A percentile compares a stretch with the other conserved stretches of the same genome.
These are phyloP conservation scores for Penicillium sp. DNA, from an alignment of 2,329 filamentous ascomycete genomes.

Conservation along the genomic window DNA sequence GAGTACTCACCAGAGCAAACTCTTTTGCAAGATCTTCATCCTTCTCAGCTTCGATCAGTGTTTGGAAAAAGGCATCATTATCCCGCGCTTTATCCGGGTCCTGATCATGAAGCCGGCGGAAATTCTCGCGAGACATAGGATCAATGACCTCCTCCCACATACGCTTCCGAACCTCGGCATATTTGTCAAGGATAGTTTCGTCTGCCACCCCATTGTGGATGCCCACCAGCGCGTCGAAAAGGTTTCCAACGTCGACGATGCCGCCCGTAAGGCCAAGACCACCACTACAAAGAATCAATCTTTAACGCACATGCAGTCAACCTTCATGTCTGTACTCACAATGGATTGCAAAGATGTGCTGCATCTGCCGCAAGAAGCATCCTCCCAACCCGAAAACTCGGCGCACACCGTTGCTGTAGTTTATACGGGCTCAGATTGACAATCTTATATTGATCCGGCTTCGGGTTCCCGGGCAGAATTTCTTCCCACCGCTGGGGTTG, in stretches of 20 bases:
- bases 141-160: conserved; percentile 42
- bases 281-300: conserved; percentile 38
- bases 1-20: conserved; percentile 26
- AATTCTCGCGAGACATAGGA: conserved; percentile 44
- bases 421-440: conserved; percentile 59
- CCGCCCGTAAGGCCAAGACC: conserved; percentile 63
- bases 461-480: conserved; percentile 60
- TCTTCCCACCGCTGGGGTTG: conserved; percentile 56
- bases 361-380: conserved; percentile 61
- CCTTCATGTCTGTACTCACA: conserved; percentile 30
- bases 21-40: conserved; percentile 27
- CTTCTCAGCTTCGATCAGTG: conserved; percentile 32
- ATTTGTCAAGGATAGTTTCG: conserved; percentile 45
- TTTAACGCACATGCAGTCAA: background rate
- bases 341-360: conserved; percentile 58
- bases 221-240: conserved; percentile 58
- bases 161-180: conserved; percentile 39
- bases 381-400: conserved; percentile 56
- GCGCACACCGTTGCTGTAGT: conserved; percentile 61
- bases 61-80: conserved; percentile 37
- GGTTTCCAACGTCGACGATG: conserved; percentile 61
- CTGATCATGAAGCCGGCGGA: conserved; percentile 33
- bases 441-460: conserved; percentile 57
- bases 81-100: conserved; percentile 37
- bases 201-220: conserved; percentile 41